A percentile compares a stretch with the other conserved stretches of the same genome.
Evolutionary conservation across 148 eudicot species (phyloP).

Genomic region (Rhododendron vialii): DNA sequence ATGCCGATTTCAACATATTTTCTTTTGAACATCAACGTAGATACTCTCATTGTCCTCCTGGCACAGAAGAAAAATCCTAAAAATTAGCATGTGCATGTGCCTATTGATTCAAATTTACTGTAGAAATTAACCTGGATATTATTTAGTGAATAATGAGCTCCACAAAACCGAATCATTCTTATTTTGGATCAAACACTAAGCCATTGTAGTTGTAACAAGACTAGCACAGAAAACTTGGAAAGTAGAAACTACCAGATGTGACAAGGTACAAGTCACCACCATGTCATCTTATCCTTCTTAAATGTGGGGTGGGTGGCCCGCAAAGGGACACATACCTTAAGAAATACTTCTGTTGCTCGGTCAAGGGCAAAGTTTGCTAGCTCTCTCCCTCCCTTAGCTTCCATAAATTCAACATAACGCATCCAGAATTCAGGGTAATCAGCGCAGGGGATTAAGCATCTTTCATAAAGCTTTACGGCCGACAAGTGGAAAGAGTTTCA

Average conservation of each 20-base stretch:
- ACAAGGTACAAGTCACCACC: constrained; percentile 8
- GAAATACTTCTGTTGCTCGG: constrained; percentile 62
- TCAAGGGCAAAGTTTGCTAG: constrained; percentile 66
- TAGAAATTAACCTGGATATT: constrained; percentile 57
- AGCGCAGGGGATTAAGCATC: constrained; percentile 87
- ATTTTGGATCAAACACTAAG: neutral
- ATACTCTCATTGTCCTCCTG: neutral
- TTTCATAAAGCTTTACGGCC: constrained; percentile 84
- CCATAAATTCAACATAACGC: constrained; percentile 85
- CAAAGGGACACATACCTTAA: constrained; percentile 46
- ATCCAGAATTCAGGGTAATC: constrained; percentile 90
- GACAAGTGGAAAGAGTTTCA: constrained; percentile 27
- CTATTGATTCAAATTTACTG: neutral
- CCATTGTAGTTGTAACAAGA: neutral
- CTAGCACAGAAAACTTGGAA: neutral
- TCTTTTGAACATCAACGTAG: no score
- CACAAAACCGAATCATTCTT: neutral
- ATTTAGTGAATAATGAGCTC: constrained; percentile 6
- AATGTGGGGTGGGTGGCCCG: neutral
- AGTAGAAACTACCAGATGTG: neutral
- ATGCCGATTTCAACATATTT: neutral
- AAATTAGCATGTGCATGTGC: neutral
- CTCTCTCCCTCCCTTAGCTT: constrained; percentile 77
- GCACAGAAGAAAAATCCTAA: neutral
- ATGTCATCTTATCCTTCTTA: neutral